These are phyloP conservation scores for Willaertia magna DNA, from an alignment of 208 protist genomes.

Conservation along the genomic window DNA sequence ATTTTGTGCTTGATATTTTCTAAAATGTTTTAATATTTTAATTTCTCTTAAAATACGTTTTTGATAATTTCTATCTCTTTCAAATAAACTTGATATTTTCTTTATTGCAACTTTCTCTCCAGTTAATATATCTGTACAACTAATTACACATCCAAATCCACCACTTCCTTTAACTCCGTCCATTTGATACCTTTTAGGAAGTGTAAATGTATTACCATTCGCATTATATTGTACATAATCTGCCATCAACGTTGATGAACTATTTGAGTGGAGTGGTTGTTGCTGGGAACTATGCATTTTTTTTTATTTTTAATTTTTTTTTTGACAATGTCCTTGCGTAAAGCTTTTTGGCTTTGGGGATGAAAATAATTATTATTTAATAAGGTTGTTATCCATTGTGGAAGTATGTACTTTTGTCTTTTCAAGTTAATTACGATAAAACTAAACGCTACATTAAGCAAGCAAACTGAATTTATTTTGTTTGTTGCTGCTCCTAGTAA, in stretches of 20 bases:
- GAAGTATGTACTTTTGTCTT: too few relatives aligned
- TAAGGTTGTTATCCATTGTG: too few relatives aligned
- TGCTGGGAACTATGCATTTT: too few relatives aligned
- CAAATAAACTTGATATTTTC: background rate
- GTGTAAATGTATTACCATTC: background rate
- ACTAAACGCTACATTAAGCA: too few relatives aligned
- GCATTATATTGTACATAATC: background rate
- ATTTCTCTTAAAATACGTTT: constrained; percentile 8
- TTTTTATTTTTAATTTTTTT: too few relatives aligned
- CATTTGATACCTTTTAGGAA: background rate
- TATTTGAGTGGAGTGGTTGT: too few relatives aligned
- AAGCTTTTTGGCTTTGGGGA: too few relatives aligned
- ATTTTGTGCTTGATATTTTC: background rate
- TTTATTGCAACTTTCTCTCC: constrained; percentile 1
- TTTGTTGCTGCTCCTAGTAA: too few relatives aligned
- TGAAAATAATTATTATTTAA: too few relatives aligned
- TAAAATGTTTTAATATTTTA: background rate
- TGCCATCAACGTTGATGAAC: background rate
- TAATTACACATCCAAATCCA: background rate
- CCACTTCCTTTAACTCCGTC: background rate
- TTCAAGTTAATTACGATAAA: too few relatives aligned
- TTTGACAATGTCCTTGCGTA: too few relatives aligned
- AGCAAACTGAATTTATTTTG: too few relatives aligned
- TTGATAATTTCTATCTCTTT: background rate
- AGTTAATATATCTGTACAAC: background rate